Evolutionary conservation across 176 grass and related monocot genomes (phyloP).

Genomic region (Pontederia paniculata): DNA sequence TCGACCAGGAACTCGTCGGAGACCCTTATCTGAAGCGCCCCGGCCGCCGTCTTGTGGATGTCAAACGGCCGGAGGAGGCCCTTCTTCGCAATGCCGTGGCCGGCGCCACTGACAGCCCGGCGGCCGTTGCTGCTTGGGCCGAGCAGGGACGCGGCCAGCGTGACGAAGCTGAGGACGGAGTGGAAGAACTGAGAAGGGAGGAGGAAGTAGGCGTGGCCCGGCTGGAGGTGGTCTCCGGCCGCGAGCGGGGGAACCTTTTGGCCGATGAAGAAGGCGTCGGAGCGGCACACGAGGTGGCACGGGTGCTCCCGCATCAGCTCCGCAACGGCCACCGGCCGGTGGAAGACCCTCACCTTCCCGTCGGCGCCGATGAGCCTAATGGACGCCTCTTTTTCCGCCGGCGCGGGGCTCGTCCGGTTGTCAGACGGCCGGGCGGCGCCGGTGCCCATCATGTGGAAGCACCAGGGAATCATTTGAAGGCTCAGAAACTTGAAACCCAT

Average conservation of each 20-base stretch:
- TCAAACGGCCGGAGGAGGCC: constrained; percentile 42
- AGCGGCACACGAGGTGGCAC: constrained; percentile 69
- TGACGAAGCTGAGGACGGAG: constrained; percentile 77
- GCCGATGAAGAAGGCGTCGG: constrained; percentile 73
- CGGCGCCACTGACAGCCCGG: neutral
- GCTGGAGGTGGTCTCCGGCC: constrained; percentile 32
- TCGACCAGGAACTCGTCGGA: constrained; percentile 41
- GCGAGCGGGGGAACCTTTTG: constrained; percentile 56
- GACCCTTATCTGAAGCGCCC: constrained; percentile 64
- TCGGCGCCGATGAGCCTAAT: constrained; percentile 51
- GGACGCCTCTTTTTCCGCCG: neutral
- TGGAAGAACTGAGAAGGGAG: constrained; percentile 75
- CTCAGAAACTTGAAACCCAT: constrained; percentile 54
- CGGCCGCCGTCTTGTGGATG: constrained; percentile 44
- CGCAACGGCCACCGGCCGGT: constrained; percentile 40
- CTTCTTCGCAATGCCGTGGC: neutral
- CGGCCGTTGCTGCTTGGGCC: constrained; percentile 1
- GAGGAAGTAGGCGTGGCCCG: constrained; percentile 70
- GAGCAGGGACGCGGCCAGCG: constrained; percentile 56
- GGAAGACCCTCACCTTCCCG: constrained; percentile 39
- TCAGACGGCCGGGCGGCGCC: neutral
- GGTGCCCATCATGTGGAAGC: constrained; percentile 36
- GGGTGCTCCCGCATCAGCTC: constrained; percentile 79
- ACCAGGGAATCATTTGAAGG: constrained; percentile 39
- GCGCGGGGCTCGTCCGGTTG: constrained; percentile 12